phyloP scores from a whole-genome alignment of 2,329 filamentous ascomycete genomes.

The Claviceps pazoutovae region DNA sequence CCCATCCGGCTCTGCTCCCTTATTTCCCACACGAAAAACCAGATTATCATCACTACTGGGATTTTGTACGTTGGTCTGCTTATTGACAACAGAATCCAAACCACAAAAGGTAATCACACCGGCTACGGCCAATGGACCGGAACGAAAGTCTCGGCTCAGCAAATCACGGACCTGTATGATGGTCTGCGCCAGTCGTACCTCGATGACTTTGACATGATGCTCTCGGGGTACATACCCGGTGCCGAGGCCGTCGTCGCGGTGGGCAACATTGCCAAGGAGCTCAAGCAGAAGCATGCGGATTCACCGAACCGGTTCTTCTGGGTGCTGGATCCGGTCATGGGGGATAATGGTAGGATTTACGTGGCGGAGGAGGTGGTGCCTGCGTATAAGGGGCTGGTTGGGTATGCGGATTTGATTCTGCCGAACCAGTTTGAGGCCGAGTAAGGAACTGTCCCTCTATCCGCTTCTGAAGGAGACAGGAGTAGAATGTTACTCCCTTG shows the following conservation, averaged over 20 bases:
- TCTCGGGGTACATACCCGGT: conserved; percentile 88
- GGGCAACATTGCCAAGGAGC: conserved; percentile 67
- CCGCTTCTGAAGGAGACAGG: background rate
- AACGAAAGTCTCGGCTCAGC: conserved; percentile 63
- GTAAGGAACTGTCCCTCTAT: conserved; percentile 35
- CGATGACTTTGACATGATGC: conserved; percentile 82
- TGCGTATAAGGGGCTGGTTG: conserved; percentile 69
- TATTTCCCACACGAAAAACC: too few relatives aligned
- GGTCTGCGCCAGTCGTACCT: conserved; percentile 75
- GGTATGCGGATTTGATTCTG: conserved; percentile 76
- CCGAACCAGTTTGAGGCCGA: conserved; percentile 98
- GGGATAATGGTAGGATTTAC: conserved; percentile 84
- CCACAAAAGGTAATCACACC: conserved; percentile 69
- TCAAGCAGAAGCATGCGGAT: conserved; percentile 49
- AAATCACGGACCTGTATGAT: conserved; percentile 72
- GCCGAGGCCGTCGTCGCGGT: conserved; percentile 74
- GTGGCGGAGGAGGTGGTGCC: conserved; percentile 85
- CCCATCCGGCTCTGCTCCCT: too few relatives aligned
- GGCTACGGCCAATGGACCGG: conserved; percentile 84
- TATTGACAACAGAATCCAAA: too few relatives aligned
- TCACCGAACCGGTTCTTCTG: conserved; percentile 78
- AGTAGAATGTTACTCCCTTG: background rate
- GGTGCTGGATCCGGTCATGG: conserved; percentile 97
- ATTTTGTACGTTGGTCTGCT: too few relatives aligned
- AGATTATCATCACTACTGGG: too few relatives aligned